Evolutionary conservation across 768 basidiomycete species (phyloP).

Genomic region (Agrocybe pediades): DNA sequence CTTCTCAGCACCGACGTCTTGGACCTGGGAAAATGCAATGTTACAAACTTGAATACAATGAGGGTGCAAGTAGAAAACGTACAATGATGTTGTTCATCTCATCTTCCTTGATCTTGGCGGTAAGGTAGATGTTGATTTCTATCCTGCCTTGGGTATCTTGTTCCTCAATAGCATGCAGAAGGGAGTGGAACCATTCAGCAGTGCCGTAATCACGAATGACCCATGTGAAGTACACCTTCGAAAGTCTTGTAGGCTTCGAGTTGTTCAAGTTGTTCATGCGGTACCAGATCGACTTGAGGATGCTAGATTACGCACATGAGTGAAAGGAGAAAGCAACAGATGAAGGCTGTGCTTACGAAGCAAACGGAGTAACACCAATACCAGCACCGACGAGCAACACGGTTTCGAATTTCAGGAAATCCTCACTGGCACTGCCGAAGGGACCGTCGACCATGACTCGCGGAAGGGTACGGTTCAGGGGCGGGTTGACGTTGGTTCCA

Average conservation of each 20-base stretch:
- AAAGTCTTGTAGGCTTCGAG: slow-evolving; percentile 77
- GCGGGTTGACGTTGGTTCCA: slow-evolving; percentile 54
- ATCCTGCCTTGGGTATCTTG: slow-evolving; percentile 85
- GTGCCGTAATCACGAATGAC: slow-evolving; percentile 91
- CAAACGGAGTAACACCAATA: slow-evolving; percentile 96
- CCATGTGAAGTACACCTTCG: slow-evolving; percentile 95
- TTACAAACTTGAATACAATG: background rate
- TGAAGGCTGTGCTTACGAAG: slow-evolving; percentile 61
- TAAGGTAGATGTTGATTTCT: slow-evolving; percentile 94
- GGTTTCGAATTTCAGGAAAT: slow-evolving; percentile 89
- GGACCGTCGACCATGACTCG: slow-evolving; percentile 97
- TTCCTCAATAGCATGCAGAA: slow-evolving; percentile 90
- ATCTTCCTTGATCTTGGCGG: slow-evolving; percentile 87
- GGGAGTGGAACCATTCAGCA: slow-evolving; percentile 93
- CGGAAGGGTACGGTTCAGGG: slow-evolving; percentile 75
- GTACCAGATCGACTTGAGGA: slow-evolving; percentile 93
- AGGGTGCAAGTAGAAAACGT: slow-evolving; percentile 20
- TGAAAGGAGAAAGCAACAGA: background rate
- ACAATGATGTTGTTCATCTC: slow-evolving; percentile 94
- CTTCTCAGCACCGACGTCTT: slow-evolving; percentile 91
- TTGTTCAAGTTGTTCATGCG: slow-evolving; percentile 87
- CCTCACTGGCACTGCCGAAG: slow-evolving; percentile 90
- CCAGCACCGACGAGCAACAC: slow-evolving; percentile 90
- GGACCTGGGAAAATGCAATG: slow-evolving; percentile 44
- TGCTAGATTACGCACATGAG: slow-evolving; percentile 40